These are phyloP conservation scores for Hypoxylon sp. DNA, from an alignment of 2,329 filamentous ascomycete species.

Conservation along the genomic window DNA sequence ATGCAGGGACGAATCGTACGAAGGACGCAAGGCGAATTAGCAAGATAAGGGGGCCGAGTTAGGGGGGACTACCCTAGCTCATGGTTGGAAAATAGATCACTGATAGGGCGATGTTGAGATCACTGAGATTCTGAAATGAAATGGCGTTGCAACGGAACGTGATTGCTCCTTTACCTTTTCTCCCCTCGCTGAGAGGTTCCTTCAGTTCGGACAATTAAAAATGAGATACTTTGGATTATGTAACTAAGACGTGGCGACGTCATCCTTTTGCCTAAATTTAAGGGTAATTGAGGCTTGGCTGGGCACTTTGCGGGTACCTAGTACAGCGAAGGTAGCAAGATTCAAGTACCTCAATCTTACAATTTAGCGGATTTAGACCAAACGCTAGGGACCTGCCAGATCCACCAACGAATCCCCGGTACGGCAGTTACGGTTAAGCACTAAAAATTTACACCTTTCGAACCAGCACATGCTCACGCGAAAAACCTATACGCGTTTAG, in stretches of 20 bases:
- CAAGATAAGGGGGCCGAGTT: slow-evolving; percentile 9
- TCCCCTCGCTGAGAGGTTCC: background rate
- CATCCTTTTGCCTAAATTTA: slow-evolving; percentile 8
- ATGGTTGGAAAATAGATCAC: slow-evolving; percentile 12
- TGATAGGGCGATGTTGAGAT: slow-evolving; percentile 16
- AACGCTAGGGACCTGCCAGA: slow-evolving; percentile 9
- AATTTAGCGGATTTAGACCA: slow-evolving; percentile 16
- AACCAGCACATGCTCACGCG: slow-evolving; percentile 19
- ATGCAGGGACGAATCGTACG: slow-evolving; percentile 14
- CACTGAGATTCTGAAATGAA: slow-evolving; percentile 13
- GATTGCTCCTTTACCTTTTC: slow-evolving; percentile 10
- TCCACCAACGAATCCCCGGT: slow-evolving; percentile 1
- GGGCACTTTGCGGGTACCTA: background rate
- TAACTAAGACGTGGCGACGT: slow-evolving; percentile 26
- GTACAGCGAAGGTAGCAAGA: background rate
- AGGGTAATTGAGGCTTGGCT: background rate
- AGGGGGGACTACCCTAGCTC: slow-evolving; percentile 30
- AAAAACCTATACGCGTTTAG: slow-evolving; percentile 22
- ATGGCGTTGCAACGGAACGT: slow-evolving; percentile 9
- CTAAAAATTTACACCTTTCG: slow-evolving; percentile 16
- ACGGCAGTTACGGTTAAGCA: background rate
- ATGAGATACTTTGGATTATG: slow-evolving; percentile 14
- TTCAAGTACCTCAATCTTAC: slow-evolving; percentile 5
- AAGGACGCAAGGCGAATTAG: slow-evolving; percentile 18
- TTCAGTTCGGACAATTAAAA: slow-evolving; percentile 18